Base-by-base conservation (phyloP, 306 rosid species). In the Heteromeles arbutifolia region DNA sequence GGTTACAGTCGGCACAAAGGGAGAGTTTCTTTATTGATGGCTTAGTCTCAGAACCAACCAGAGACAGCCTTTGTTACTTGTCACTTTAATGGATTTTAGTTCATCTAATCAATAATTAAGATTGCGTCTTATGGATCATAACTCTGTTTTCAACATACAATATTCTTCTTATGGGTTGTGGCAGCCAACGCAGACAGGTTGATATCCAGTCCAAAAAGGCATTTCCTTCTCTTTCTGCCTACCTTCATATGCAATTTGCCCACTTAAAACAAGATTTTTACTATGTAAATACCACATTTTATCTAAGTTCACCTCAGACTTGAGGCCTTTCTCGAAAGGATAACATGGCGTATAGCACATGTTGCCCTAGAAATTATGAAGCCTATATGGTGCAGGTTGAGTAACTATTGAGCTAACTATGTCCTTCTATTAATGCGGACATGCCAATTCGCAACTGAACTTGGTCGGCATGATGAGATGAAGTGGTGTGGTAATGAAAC, bases 191-290 rank as follows among this genome's bases (percentile, higher is more conserved):
- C 54, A 5, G 54, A 50, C 21, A 17, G 54, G 17, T 17, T 22
- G 76, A 57, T 37, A 57, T 57, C 76, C 76, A 14, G 52, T 37
- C 64, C 65, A 32, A 32, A 72, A 72, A 37, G 66, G 54, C 67
- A 22, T 72, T n/a, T 14, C 24, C 34, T 72, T 57, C 37, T 37
- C 76, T 72, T 34, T 72, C 24, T 37, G 25, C 54, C 54, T 17
- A 50, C 54, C 54, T 50, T 15, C 54, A 18, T 50, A 17, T 50
- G 8, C 54, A 50, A 48, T 48, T 48, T 48, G 53, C 19, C 53
- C 53, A 15, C 53, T 48, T 48, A 17, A 48, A 5, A 48, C 54
- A 15, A 5, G 21, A 50, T 18, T 4, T 50, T 17, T 50, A 4
- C 54, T 37, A 1, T 37, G 39, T 34, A 34, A 34, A 34, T 34